A percentile compares a stretch with the other conserved stretches of the same genome.
Conservation (phyloP, 1,284 basidiomycete genomes). For the Polyporus tsugae region DNA sequence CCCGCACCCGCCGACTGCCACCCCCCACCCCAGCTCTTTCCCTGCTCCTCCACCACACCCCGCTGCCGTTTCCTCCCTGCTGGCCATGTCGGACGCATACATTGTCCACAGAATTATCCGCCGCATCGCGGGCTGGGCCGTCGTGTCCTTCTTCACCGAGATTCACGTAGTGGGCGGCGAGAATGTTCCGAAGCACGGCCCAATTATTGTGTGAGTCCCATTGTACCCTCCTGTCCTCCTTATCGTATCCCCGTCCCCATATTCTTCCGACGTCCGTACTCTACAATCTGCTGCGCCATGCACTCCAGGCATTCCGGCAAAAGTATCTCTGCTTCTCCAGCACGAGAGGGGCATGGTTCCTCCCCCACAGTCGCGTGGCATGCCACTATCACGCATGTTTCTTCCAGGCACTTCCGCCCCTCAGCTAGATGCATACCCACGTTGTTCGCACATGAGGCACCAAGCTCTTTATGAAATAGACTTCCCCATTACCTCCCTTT, state of each 20-base stretch:
- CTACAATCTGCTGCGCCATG: neutral
- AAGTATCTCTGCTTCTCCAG: neutral
- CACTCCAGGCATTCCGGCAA: neutral
- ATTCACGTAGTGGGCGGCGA: conserved; percentile 86
- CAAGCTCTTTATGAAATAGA: conserved; percentile 6
- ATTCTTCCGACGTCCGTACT: neutral
- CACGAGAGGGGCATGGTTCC: conserved; percentile 3
- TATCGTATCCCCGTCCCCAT: neutral
- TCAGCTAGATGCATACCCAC: neutral
- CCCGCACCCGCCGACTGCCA: neutral
- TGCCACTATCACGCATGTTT: conserved; percentile 9
- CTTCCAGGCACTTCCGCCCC: conserved; percentile 13
- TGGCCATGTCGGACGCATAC: conserved; percentile 47
- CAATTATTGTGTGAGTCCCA: conserved; percentile 83
- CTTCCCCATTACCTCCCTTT: conserved; percentile 1
- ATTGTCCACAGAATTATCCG: conserved; percentile 71
- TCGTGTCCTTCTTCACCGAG: conserved; percentile 88
- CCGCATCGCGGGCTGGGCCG: conserved; percentile 73
- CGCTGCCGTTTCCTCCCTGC: conserved; percentile 8
- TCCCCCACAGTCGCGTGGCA: conserved; percentile 15
- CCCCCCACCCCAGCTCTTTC: neutral
- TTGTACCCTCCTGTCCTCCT: neutral
- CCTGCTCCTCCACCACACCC: conserved; percentile 15
- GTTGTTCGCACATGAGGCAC: conserved; percentile 3
- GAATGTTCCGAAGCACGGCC: conserved; percentile 85